Conservation (phyloP, 225 moss, liverwort and hornwort genomes). For the Antitrichia curtipendula region DNA sequence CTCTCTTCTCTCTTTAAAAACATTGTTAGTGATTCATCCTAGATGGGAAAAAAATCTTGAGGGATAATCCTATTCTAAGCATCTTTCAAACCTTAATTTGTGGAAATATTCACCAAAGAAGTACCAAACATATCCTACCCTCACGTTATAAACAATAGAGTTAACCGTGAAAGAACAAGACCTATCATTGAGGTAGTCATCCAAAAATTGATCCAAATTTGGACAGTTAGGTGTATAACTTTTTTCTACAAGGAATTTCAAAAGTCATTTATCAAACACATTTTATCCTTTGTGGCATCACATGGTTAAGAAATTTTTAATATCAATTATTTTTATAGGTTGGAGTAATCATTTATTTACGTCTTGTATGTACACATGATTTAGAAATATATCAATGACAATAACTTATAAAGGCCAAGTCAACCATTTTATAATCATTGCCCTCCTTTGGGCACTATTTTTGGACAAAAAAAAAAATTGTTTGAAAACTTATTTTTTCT, state of each 20-base stretch:
- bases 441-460: rapidly evolving
- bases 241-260: not conserved
- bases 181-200: not conserved
- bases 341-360: too few species aligned
- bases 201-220: not conserved
- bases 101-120: too few species aligned
- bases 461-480: rapidly evolving
- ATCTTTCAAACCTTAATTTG: not conserved
- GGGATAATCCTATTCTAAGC: too few species aligned
- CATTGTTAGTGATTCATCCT: rapidly evolving
- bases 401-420: rapidly evolving
- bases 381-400: not conserved
- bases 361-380: too few species aligned
- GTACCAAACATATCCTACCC: rapidly evolving
- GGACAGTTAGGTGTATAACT: too few species aligned
- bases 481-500: not conserved
- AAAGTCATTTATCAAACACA: not conserved
- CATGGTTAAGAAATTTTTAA: rapidly evolving
- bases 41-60: not conserved
- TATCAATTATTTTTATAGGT: too few species aligned
- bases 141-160: rapidly evolving
- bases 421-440: not conserved
- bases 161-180: not conserved
- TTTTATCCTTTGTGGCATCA: rapidly evolving
- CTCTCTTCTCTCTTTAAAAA: not conserved